phyloP scores from a whole-genome alignment of 805 yeast species.

The Candida koratica region DNA sequence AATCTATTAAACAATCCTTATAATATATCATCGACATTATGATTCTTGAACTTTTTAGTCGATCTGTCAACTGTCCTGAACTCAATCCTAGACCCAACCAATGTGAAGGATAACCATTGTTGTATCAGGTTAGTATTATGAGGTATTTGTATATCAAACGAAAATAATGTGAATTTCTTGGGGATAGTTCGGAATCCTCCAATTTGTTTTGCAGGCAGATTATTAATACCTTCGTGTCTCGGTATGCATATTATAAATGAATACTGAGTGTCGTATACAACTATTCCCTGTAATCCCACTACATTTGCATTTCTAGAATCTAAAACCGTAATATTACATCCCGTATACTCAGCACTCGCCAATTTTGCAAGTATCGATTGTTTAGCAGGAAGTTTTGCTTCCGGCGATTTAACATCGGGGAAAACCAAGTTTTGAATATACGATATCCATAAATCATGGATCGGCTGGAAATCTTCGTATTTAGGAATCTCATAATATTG shows the following conservation, averaged over 20 bases:
- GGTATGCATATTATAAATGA: conserved; percentile 61
- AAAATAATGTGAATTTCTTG: conserved; percentile 65
- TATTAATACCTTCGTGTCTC: conserved; percentile 23
- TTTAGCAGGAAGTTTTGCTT: conserved; percentile 22
- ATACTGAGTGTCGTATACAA: conserved; percentile 79
- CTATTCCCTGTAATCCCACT: conserved; percentile 68
- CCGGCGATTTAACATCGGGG: conserved; percentile 15
- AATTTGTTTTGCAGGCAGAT: conserved; percentile 29
- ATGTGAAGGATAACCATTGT: conserved; percentile 50
- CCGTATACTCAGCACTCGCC: conserved; percentile 77
- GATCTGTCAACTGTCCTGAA: conserved; percentile 77
- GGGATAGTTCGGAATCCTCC: conserved; percentile 68
- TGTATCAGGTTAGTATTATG: conserved; percentile 22
- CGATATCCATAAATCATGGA: conserved; percentile 69
- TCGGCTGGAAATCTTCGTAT: conserved; percentile 48
- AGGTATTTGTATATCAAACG: conserved; percentile 37
- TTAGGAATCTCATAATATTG: conserved; percentile 30
- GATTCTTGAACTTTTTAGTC: conserved; percentile 79
- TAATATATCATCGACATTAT: conserved; percentile 56
- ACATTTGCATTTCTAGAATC: conserved; percentile 53
- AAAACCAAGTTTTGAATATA: conserved; percentile 59
- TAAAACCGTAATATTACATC: conserved; percentile 59
- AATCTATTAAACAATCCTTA: conserved; percentile 1
- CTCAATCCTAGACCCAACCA: conserved; percentile 76
- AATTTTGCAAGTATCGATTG: conserved; percentile 48